A percentile compares a stretch with the other conserved stretches of the same genome.
Conservation (phyloP, 257 asterid species). For the Jacaranda copaia region DNA sequence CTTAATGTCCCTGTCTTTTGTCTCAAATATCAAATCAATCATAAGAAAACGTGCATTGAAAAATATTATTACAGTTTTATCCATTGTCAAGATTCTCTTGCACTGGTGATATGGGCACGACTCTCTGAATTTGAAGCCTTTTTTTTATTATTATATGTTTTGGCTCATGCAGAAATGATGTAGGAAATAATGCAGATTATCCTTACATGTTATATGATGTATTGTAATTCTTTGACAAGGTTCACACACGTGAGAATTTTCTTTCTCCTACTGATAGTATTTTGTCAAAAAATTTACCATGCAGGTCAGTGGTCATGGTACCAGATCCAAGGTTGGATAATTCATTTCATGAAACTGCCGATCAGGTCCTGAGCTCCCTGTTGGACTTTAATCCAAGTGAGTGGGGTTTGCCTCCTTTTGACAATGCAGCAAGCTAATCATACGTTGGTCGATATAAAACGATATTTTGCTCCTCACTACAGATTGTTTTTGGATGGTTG, state of each 20-base stretch:
- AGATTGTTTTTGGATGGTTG: constrained; percentile 19
- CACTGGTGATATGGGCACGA: background rate
- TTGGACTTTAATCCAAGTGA: constrained; percentile 78
- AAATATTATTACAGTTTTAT: background rate
- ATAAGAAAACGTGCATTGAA: constrained; percentile 10
- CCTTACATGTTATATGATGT: background rate
- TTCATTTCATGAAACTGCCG: constrained; percentile 66
- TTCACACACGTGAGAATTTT: background rate
- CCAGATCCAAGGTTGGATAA: constrained; percentile 93
- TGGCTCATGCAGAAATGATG: background rate
- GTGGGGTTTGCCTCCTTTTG: constrained; percentile 84
- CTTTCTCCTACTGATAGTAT: constrained; percentile 17
- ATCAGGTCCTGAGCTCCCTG: constrained; percentile 80
- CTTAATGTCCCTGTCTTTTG: background rate
- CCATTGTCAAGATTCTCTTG: background rate
- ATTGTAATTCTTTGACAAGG: background rate
- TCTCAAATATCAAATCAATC: background rate
- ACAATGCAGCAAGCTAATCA: constrained; percentile 45
- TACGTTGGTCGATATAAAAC: background rate
- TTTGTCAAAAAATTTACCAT: constrained; percentile 31
- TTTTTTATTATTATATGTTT: background rate
- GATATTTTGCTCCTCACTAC: constrained; percentile 1
- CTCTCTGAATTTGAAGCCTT: constrained; percentile 2
- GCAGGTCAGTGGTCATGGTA: constrained; percentile 94
- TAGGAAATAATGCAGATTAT: background rate